These are phyloP conservation scores for Solanum piurae DNA, from an alignment of 257 asterid genomes.

Conservation along the genomic window DNA sequence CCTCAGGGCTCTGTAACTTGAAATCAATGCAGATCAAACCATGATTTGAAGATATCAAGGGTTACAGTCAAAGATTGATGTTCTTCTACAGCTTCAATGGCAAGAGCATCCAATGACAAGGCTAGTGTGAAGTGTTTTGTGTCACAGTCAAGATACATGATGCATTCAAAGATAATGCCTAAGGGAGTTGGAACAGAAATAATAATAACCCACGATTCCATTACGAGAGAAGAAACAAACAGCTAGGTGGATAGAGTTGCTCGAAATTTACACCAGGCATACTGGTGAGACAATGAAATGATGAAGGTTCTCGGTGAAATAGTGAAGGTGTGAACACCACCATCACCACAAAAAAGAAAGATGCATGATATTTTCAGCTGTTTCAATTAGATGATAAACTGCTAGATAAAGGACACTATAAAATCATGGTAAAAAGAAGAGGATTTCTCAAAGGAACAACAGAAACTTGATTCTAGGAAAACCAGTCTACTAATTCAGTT, in stretches of 20 bases:
- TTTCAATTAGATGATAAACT: background rate
- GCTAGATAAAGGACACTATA: background rate
- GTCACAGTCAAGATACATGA: background rate
- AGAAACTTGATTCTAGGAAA: background rate
- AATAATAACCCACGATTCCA: background rate
- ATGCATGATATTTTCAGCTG: background rate
- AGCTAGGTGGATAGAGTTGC: background rate
- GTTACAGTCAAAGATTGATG: slow-evolving; percentile 36
- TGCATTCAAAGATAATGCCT: background rate
- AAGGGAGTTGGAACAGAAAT: background rate
- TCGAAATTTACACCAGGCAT: background rate
- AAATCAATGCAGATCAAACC: slow-evolving; percentile 39
- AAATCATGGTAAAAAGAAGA: background rate
- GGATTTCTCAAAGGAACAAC: background rate
- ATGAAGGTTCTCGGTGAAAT: background rate
- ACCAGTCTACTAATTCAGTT: background rate
- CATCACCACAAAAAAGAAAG: background rate
- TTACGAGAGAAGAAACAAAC: background rate
- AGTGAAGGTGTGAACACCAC: background rate
- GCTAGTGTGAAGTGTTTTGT: background rate
- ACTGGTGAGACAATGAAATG: background rate
- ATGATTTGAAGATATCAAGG: slow-evolving; percentile 63
- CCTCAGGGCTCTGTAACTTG: background rate
- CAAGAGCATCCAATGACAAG: background rate
- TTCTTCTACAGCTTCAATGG: background rate